These are phyloP conservation scores for Pyrenophora seminiperda DNA, from an alignment of 2,329 filamentous ascomycete species.

Conservation along the genomic window DNA sequence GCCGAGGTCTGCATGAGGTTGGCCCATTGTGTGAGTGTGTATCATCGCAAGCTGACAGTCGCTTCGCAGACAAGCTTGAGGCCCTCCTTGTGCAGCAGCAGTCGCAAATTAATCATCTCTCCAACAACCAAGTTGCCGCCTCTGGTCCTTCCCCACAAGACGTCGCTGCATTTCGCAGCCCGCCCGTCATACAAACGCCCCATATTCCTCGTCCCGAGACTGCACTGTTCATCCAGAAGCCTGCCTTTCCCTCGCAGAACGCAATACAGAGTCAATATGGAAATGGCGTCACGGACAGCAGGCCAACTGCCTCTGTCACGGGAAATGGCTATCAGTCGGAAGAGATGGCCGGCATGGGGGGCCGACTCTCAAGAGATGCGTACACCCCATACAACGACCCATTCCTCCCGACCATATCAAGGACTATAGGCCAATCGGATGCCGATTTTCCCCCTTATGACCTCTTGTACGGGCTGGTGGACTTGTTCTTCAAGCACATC, in stretches of 20 bases:
- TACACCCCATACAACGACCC: slow-evolving; percentile 41
- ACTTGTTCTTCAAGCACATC: slow-evolving; percentile 68
- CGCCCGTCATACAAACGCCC: slow-evolving; percentile 47
- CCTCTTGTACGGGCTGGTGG: slow-evolving; percentile 63
- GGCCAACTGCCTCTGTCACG: slow-evolving; percentile 29
- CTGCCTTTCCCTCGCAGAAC: slow-evolving; percentile 44
- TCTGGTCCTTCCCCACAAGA: slow-evolving; percentile 41
- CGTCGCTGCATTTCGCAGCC: slow-evolving; percentile 41
- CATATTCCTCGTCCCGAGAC: slow-evolving; percentile 53
- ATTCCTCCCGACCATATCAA: slow-evolving; percentile 36
- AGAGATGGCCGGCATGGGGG: slow-evolving; percentile 28
- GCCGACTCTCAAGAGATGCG: slow-evolving; percentile 34
- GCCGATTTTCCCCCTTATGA: slow-evolving; percentile 64
- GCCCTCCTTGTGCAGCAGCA: slow-evolving; percentile 53
- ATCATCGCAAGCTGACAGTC: slow-evolving; percentile 9
- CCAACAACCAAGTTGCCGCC: slow-evolving; percentile 31
- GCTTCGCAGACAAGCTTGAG: slow-evolving; percentile 52
- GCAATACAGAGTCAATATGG: slow-evolving; percentile 40
- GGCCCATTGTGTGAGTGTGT: neutral
- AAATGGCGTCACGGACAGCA: slow-evolving; percentile 47
- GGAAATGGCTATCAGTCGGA: slow-evolving; percentile 42
- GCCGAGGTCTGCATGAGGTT: slow-evolving; percentile 11
- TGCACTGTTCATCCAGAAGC: slow-evolving; percentile 54
- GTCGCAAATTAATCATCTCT: slow-evolving; percentile 53
- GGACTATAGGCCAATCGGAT: slow-evolving; percentile 40